Base-by-base conservation (phyloP, 2,329 filamentous ascomycete genomes). In the Teratosphaeria gauchensis region DNA sequence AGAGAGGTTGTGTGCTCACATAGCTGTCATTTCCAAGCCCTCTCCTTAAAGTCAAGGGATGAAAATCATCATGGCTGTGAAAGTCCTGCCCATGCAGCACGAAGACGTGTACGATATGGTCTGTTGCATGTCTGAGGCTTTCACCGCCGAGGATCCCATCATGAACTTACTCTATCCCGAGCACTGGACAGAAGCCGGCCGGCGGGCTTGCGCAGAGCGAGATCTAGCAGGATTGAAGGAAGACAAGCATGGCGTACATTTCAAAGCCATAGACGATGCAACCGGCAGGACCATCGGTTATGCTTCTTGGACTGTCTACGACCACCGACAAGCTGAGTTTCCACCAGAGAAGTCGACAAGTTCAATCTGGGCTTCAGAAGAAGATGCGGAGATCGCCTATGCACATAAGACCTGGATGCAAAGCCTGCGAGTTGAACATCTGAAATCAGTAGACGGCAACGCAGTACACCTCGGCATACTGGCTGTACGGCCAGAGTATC, bases 401-500 rank as follows among this genome's bases (percentile, higher is more conserved):
- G 42, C 42, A 19, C 42, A 21, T 4, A 48, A 48, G 42, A 48
- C 42, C 42, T 48, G 42, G n/a, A 48, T 48, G 42, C 42, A 48
- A 19, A 48, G 19, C 6, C 8, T n/a, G 19, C 42, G 42, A 48
- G 42, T n/a, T 6, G 42, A 48, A 8, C 21, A 48, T 19, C 16
- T 48, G 16, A 48, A 21, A 16, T 48, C 42, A 2, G 42, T 48
- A n/a, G 12, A 19, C 48, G 42, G 42, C 42, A 48, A 21, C 52
- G 52, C 52, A n/a, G 24, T 53, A 68, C 66, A 70, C 58, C 65
- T 70, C n/a, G 67, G 68, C 54, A 65, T 72, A 19, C 56, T 73
- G 12, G 65, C 62, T 7, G 75, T 73, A 51, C 68, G 71, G 58
- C 73, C 74, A 0, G 65, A 68, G 1, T 71, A 74, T 28, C 74